Evolutionary conservation across 176 grass and related monocot genomes (phyloP), one percentile per base, ranked within the genome.

Genomic region (Oryza glumipatula): DNA sequence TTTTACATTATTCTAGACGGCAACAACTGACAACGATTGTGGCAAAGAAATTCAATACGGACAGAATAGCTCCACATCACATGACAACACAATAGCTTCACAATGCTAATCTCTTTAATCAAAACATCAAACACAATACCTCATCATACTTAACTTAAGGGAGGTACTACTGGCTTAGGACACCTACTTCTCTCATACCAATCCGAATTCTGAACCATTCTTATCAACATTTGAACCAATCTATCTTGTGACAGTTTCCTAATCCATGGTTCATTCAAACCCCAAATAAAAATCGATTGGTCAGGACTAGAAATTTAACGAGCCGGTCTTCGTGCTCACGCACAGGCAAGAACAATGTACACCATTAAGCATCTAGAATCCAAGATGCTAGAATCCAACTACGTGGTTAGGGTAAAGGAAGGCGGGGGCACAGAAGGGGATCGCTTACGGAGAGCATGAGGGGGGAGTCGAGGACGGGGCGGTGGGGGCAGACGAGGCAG

Each of bases 391-490:
- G 28, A 28, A 28, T 28, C 28, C 64, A 73, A 47, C 84, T 13
- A 24, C 1, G 6, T 4, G 4, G 43, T 16, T 68, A 17, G 30
- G n/a, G 14, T 21, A 63, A 23, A 24, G 4, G 17, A 68, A 71
- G 14, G 17, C 1, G 5, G 14, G 5, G 21, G 3, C 4, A 32
- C 49, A 11, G 63, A 26, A 44, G 65, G 7, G 26, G 44, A 17
- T 60, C 10, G 70, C 92, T 91, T 75, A 97, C 92, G 24, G 95
- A 92, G 70, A 92, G 81, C 90, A 97, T 93, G 86, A 94, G 83
- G 41, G 86, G 28, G 66, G 86, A 81, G 36, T 94, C 88, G 46
- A 97, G 88, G 83, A 97, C 86, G 65, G 95, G 92, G 75, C 86
- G 89, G 86, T 84, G 80, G 67, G 88, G 88, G 73, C 95, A 97